Evolutionary conservation across 495 filamentous ascomycete genomes (phyloP).

Genomic region (Penicillium samsonianum): DNA sequence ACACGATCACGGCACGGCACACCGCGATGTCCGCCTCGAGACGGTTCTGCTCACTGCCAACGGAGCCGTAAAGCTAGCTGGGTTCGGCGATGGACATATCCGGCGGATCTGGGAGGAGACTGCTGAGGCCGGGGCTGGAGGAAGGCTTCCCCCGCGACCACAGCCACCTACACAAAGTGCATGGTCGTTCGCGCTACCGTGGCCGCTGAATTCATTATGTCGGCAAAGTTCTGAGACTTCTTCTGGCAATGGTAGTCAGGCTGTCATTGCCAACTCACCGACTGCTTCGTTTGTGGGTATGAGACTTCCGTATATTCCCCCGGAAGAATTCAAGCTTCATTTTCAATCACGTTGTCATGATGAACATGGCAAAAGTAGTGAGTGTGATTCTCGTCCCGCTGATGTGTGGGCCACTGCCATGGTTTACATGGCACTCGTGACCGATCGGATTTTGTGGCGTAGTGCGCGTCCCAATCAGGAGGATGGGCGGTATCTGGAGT

Average conservation of each 20-base stretch:
- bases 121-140: background rate
- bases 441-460: slow-evolving; percentile 84
- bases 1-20: slow-evolving; percentile 91
- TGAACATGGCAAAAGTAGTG: slow-evolving; percentile 66
- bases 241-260: background rate
- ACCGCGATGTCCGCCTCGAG: slow-evolving; percentile 93
- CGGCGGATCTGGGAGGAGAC: slow-evolving; percentile 19
- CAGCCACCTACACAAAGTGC: background rate
- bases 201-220: slow-evolving; percentile 9
- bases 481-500: slow-evolving; percentile 86
- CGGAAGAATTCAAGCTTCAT: slow-evolving; percentile 18
- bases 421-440: slow-evolving; percentile 96
- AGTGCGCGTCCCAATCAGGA: slow-evolving; percentile 77
- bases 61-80: slow-evolving; percentile 90
- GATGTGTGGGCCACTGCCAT: slow-evolving; percentile 95
- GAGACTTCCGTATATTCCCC: slow-evolving; percentile 25
- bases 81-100: slow-evolving; percentile 92
- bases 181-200: slow-evolving; percentile 23
- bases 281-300: slow-evolving; percentile 20
- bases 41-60: slow-evolving; percentile 87
- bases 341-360: slow-evolving; percentile 38
- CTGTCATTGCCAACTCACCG: slow-evolving; percentile 4
- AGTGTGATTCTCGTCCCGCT: slow-evolving; percentile 81
- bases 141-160: slow-evolving; percentile 4
- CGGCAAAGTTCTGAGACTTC: background rate